Evolutionary conservation across 2,329 filamentous ascomycete species (phyloP).

Genomic region (Cladosporium velox): DNA sequence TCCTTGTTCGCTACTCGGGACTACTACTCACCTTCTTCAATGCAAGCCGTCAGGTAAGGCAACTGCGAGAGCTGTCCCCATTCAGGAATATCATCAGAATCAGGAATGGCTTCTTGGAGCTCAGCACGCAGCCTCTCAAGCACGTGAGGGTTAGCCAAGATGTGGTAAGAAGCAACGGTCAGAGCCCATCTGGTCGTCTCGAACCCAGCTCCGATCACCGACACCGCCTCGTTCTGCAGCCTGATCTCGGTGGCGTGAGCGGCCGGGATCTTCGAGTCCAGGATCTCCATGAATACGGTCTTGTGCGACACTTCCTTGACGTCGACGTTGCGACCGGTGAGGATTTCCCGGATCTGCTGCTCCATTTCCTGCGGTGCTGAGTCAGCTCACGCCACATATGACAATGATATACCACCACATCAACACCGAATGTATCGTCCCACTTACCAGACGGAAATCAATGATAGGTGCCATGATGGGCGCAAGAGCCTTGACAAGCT

Average conservation of each 20-base stretch:
- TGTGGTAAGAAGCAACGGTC: not conserved
- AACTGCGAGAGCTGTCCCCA: not conserved
- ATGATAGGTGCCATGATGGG: not conserved
- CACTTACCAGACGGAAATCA: not conserved
- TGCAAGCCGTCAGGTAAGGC: not conserved
- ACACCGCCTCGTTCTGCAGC: slow-evolving; percentile 1
- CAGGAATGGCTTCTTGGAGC: not conserved
- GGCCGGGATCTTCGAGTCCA: not conserved
- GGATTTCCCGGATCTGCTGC: not conserved
- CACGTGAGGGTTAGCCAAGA: not conserved
- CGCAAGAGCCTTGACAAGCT: not conserved
- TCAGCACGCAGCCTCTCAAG: not conserved
- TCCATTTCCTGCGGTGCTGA: not conserved
- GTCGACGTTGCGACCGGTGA: not conserved
- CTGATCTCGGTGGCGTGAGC: slow-evolving; percentile 1
- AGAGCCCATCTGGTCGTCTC: slow-evolving; percentile 1
- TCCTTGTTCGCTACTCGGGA: not conserved
- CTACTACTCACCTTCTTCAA: not conserved
- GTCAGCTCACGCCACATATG: not conserved
- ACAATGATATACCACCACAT: not conserved
- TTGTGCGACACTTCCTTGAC: slow-evolving; percentile 1
- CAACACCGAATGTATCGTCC: not conserved
- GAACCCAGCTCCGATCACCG: not conserved
- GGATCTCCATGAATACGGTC: not conserved
- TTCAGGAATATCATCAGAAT: not conserved